These are phyloP conservation scores for Emmonsiellopsis sp. DNA, from an alignment of 2,329 filamentous ascomycete species.

Conservation along the genomic window DNA sequence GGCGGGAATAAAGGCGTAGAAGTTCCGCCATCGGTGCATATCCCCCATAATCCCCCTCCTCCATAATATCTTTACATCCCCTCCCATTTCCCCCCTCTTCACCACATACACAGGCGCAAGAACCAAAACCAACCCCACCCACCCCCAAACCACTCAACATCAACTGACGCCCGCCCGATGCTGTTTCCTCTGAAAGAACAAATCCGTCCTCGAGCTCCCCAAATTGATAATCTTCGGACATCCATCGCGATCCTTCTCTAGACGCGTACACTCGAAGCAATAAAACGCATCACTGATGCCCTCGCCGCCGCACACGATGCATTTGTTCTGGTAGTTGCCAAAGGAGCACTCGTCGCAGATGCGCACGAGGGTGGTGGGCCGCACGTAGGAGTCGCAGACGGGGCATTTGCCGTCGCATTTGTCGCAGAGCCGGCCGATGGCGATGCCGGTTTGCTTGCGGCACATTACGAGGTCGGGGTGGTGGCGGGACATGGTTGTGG, in stretches of 20 bases:
- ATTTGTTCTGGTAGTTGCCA: constrained; percentile 99
- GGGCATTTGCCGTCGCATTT: constrained; percentile 99
- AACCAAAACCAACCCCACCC: neutral
- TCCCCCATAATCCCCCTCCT: neutral
- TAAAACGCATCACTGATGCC: constrained; percentile 98
- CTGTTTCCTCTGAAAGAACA: constrained; percentile 66
- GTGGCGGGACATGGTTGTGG: constrained; percentile 71
- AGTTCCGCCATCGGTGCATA: too few relatives aligned
- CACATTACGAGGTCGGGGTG: constrained; percentile 99
- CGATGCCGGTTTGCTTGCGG: constrained; percentile 95
- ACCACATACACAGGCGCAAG: neutral
- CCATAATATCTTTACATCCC: neutral
- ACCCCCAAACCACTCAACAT: neutral
- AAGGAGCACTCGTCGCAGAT: constrained; percentile 99
- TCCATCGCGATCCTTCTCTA: constrained; percentile 95
- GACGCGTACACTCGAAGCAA: constrained; percentile 94
- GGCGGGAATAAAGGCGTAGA: neutral
- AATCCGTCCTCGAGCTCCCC: constrained; percentile 88
- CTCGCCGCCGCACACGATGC: constrained; percentile 95
- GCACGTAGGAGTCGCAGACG: constrained; percentile 97
- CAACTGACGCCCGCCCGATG: constrained; percentile 13
- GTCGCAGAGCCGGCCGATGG: constrained; percentile 97
- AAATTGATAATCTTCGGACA: constrained; percentile 99
- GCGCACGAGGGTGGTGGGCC: constrained; percentile 89
- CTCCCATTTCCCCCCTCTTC: neutral